A percentile compares a stretch with the other conserved stretches of the same genome.
Evolutionary conservation across 306 rosid genomes (phyloP).

Genomic region (Medicago arabica): DNA sequence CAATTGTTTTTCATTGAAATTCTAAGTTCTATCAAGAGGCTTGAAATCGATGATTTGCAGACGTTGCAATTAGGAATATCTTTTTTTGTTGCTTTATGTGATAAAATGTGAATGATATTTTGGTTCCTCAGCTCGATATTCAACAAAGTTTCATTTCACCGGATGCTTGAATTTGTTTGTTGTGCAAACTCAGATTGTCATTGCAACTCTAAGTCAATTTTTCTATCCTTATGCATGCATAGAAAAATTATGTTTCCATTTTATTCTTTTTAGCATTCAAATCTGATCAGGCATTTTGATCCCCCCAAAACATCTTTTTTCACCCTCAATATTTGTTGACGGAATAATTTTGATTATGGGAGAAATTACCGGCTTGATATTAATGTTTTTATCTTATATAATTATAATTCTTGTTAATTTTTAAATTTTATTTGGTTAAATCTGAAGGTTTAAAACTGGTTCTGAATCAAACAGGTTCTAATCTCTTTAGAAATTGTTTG

Average conservation of each 20-base stretch:
- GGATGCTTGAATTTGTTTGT: not conserved
- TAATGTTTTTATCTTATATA: too few species aligned
- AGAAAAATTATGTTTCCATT: not conserved
- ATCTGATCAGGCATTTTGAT: too few species aligned
- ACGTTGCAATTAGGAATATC: too few species aligned
- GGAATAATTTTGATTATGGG: too few species aligned
- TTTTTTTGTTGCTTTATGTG: not conserved
- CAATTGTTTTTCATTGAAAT: too few species aligned
- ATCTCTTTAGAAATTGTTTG: not conserved
- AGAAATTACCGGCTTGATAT: too few species aligned
- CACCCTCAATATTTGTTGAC: too few species aligned
- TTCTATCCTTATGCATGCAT: not conserved
- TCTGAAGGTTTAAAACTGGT: not conserved
- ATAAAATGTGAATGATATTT: not conserved
- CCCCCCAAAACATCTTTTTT: too few species aligned
- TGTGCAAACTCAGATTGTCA: not conserved
- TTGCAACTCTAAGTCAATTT: not conserved
- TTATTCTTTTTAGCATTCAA: not conserved
- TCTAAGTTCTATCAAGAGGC: not conserved
- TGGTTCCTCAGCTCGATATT: not conserved
- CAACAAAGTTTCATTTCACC: not conserved
- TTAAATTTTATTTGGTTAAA: too few species aligned
- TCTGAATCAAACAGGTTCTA: not conserved
- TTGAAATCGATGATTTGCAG: not conserved
- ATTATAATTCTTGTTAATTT: not conserved